Conservation (phyloP, 768 basidiomycete genomes). For the Suillus lakei region DNA sequence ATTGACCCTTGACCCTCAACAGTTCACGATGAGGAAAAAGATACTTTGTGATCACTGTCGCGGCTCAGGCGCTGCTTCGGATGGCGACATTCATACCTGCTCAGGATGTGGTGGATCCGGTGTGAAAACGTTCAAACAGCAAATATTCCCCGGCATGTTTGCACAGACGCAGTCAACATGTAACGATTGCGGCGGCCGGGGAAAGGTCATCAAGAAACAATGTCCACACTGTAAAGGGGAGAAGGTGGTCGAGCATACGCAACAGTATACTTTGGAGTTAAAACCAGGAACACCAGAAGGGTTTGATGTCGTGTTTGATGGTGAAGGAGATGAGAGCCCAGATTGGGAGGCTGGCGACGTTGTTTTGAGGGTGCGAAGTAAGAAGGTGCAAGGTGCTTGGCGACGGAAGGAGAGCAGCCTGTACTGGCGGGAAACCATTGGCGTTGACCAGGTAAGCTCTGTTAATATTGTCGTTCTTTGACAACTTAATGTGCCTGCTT, state of each 20-base stretch:
- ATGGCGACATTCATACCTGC: slow-evolving; percentile 88
- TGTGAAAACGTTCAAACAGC: slow-evolving; percentile 84
- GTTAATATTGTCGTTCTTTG: background rate
- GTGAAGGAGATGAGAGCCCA: slow-evolving; percentile 95
- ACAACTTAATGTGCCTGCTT: background rate
- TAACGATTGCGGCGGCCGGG: slow-evolving; percentile 84
- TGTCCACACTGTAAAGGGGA: slow-evolving; percentile 85
- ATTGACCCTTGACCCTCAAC: slow-evolving; percentile 15
- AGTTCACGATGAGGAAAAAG: slow-evolving; percentile 94
- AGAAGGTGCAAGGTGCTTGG: slow-evolving; percentile 80
- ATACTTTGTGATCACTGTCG: slow-evolving; percentile 97
- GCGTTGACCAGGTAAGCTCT: slow-evolving; percentile 75
- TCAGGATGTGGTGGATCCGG: slow-evolving; percentile 83
- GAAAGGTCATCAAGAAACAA: slow-evolving; percentile 71
- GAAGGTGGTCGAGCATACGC: slow-evolving; percentile 82
- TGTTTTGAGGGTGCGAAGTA: slow-evolving; percentile 81
- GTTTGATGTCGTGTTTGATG: slow-evolving; percentile 90
- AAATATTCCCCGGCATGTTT: slow-evolving; percentile 96
- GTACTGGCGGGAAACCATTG: slow-evolving; percentile 91
- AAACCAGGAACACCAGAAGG: slow-evolving; percentile 91
- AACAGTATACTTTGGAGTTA: slow-evolving; percentile 85
- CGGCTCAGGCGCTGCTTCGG: slow-evolving; percentile 92
- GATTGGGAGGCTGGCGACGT: slow-evolving; percentile 98
- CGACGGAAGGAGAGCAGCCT: slow-evolving; percentile 88
- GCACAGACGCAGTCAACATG: slow-evolving; percentile 86